These are phyloP conservation scores for Clonostachys solani DNA, from an alignment of 2,329 filamentous ascomycete species.

Conservation along the genomic window DNA sequence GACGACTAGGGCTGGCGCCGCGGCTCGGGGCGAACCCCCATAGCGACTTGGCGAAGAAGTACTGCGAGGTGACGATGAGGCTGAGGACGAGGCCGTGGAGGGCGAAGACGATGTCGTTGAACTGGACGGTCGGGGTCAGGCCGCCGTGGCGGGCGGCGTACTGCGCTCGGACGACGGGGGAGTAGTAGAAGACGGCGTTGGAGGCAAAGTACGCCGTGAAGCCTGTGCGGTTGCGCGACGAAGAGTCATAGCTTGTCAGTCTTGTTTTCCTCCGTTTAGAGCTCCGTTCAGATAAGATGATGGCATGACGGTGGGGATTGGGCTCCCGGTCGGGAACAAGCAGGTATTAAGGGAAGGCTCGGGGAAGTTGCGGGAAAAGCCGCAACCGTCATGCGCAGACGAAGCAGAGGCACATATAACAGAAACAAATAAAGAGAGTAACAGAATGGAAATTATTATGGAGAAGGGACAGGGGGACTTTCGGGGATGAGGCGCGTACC, in stretches of 20 bases:
- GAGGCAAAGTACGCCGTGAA: conserved; percentile 75
- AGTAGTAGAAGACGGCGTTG: conserved; percentile 73
- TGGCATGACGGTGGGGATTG: neutral
- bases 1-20: conserved; percentile 50
- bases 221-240: conserved; percentile 31
- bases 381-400: too few relatives aligned
- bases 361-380: neutral
- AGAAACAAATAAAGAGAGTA: too few relatives aligned
- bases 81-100: conserved; percentile 74
- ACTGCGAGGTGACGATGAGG: conserved; percentile 70
- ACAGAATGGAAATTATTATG: neutral
- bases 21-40: conserved; percentile 71
- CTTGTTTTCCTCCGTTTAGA: neutral
- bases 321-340: conserved; percentile 2
- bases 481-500: conserved; percentile 29
- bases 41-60: conserved; percentile 64
- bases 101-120: conserved; percentile 90
- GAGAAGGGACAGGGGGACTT: neutral
- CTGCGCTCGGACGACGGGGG: conserved; percentile 69
- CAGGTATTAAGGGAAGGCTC: neutral
- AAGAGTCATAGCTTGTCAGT: neutral
- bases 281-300: neutral
- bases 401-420: too few relatives aligned
- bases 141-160: conserved; percentile 78
- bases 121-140: conserved; percentile 75